Conservation (phyloP, 805 yeast species). For the Scheffersomyces amazonensis region DNA sequence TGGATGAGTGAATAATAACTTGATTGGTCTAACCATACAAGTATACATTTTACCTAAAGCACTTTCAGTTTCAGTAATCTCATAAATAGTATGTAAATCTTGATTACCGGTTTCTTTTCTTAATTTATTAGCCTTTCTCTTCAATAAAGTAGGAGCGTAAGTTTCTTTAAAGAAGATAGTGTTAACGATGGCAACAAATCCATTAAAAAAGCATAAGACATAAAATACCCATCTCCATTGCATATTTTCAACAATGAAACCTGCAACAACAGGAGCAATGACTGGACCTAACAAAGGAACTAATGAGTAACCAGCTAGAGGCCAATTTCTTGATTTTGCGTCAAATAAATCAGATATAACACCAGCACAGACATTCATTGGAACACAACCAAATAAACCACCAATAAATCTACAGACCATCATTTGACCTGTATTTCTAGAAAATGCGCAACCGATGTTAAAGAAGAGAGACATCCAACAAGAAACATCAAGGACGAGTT, state of each 20-base stretch:
- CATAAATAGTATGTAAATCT: constrained; percentile 36
- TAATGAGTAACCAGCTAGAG: constrained; percentile 35
- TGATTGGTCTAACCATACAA: constrained; percentile 30
- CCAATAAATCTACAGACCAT: constrained; percentile 31
- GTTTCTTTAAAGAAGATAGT: constrained; percentile 31
- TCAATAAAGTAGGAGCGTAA: constrained; percentile 32
- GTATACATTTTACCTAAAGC: constrained; percentile 17
- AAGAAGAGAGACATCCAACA: constrained; percentile 33
- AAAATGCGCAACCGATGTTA: constrained; percentile 36
- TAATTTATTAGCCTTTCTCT: constrained; percentile 21
- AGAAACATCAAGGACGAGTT: constrained; percentile 27
- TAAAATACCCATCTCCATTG: constrained; percentile 39
- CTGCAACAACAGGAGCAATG: constrained; percentile 35
- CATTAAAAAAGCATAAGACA: constrained; percentile 33
- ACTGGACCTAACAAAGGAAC: constrained; percentile 39
- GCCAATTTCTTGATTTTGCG: constrained; percentile 27
- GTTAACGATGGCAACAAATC: constrained; percentile 28
- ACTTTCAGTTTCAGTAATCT: constrained; percentile 28
- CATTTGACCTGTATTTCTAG: constrained; percentile 30
- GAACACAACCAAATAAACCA: constrained; percentile 37
- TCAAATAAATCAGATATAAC: constrained; percentile 35
- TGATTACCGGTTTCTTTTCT: constrained; percentile 33
- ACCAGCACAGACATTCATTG: constrained; percentile 39
- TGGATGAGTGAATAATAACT: constrained; percentile 31
- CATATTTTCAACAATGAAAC: constrained; percentile 27